Evolutionary conservation across 768 basidiomycete species (phyloP), one percentile per base, ranked within the genome.

Genomic region (Termitomyces sp.): DNA sequence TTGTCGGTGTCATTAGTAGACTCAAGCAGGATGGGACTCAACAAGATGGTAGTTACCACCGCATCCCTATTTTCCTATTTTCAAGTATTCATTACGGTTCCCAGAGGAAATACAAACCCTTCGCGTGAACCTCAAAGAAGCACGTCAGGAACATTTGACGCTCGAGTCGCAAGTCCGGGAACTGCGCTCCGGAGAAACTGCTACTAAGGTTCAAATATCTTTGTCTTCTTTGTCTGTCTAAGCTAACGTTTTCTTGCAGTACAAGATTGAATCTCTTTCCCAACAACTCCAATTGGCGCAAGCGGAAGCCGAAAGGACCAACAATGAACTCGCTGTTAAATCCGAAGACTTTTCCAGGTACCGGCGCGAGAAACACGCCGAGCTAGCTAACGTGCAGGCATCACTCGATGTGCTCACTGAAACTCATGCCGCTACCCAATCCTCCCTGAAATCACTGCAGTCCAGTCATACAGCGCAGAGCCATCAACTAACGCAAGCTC

Each of bases 291-390:
- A 86, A 58, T 82, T 94, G 4, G 78, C 91, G 4, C 84, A 88
- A 69, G 76, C 82, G 0, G 94, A 97, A 71, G 81, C 82, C 16
- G 81, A 90, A 55, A 88, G 91, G 46, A 75, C 82, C 23, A 84
- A 81, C 61, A 69, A 75, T 17, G 91, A 94, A 63, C 80, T 94
- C 51, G 73, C 76, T 3, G 68, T 79, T 55, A 89, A 92, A 69
- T 82, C 86, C 5, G 91, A 94, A 56, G 88, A 94, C 63, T 94
- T 86, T 62, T 80, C 89, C 6, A 89, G 83, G 66, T 91, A 91
- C 68, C 81, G 94, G 51, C 87, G 89, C 37, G 75, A 81, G 27
- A 92, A 92, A 71, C 89, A 90, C 60, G 81, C 86, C 5, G 90
- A 95, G 65, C 75, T 91, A 48, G 74, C 84, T 17, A 81, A 80